These are phyloP conservation scores for Globisporangium carolinianum DNA, from an alignment of 352 stramenopile species.

Conservation along the genomic window DNA sequence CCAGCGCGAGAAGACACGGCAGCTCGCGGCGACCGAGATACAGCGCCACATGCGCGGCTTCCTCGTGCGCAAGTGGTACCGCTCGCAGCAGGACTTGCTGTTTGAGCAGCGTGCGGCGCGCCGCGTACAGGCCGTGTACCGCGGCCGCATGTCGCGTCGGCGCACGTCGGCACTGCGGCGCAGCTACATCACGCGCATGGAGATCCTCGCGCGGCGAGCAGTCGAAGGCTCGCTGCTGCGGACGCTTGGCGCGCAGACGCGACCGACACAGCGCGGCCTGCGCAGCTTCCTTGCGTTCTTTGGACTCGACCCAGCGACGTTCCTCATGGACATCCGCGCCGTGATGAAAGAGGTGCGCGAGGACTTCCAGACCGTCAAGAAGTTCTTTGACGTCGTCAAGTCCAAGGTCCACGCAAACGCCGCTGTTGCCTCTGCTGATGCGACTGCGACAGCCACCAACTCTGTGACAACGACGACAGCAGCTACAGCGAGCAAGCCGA, in stretches of 20 bases:
- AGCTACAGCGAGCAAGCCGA: neutral
- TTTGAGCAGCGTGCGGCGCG: slow-evolving; percentile 36
- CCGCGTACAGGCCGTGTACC: slow-evolving; percentile 63
- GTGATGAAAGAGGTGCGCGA: slow-evolving; percentile 62
- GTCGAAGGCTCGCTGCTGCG: slow-evolving; percentile 61
- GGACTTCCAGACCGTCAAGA: slow-evolving; percentile 55
- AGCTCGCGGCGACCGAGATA: slow-evolving; percentile 57
- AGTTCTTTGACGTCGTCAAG: slow-evolving; percentile 59
- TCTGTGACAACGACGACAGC: neutral
- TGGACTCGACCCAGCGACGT: slow-evolving; percentile 66
- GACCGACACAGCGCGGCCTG: slow-evolving; percentile 52
- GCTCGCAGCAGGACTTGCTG: slow-evolving; percentile 45
- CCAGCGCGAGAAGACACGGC: slow-evolving; percentile 28
- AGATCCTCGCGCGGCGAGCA: slow-evolving; percentile 49
- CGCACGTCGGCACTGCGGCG: slow-evolving; percentile 56
- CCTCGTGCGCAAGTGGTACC: slow-evolving; percentile 43
- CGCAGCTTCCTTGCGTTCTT: slow-evolving; percentile 70
- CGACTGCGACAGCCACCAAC: neutral
- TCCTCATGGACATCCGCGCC: slow-evolving; percentile 55
- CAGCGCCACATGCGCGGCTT: slow-evolving; percentile 64
- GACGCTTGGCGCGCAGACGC: slow-evolving; percentile 43
- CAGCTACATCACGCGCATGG: slow-evolving; percentile 73
- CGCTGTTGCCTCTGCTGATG: slow-evolving; percentile 10
- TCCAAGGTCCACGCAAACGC: slow-evolving; percentile 43
- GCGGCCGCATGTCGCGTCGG: slow-evolving; percentile 56